Base-by-base conservation (phyloP, 306 rosid genomes). In the Argentina anserina region DNA sequence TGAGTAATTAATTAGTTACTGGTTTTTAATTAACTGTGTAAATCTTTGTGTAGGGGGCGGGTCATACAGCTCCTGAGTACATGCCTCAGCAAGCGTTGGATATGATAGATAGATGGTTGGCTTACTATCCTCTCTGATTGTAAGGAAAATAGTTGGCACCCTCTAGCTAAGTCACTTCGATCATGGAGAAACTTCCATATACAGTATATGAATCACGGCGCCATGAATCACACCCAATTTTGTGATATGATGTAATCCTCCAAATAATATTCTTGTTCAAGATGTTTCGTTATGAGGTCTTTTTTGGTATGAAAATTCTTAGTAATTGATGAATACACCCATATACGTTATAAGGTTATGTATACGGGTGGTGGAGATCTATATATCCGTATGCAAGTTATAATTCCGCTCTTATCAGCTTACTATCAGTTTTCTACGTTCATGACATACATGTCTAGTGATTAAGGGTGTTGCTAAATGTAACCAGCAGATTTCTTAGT, bases 1-100 rank as follows among this genome's bases (percentile, higher is more conserved):
- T 59, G 36, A 0, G n/a, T 23, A 21, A 5, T 49, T 21, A 3
- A 9, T 49, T 25, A 56, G 34, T 53, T 21, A n/a, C 11, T 23
- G 36, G 40, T 9, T 20, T 18, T 61, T 18, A 61, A 33, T 61
- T 18, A 61, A 33, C n/a, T 28, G 66, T 61, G 66, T 61, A 14
- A 29, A 6, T 61, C 42, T 7, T 33, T 33, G 25, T 61, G 66
- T 8, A 61, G 66, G 42, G 42, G 17, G 66, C 42, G 15, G 66
- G 66, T 33, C 66, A 61, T 25, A 61, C 66, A 61, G 66, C 42
- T 61, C 66, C 66, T 7, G 66, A 61, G 14, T 61, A 61, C 41
- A 61, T 61, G 66, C 25, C 66, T 33, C 42, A 61, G 66, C 25
- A 61, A 61, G 66, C 42, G 15, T 26, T 61, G 18, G 66, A 61